Base-by-base conservation (phyloP, 2,329 filamentous ascomycete species). In the Paecilomyces sp. region DNA sequence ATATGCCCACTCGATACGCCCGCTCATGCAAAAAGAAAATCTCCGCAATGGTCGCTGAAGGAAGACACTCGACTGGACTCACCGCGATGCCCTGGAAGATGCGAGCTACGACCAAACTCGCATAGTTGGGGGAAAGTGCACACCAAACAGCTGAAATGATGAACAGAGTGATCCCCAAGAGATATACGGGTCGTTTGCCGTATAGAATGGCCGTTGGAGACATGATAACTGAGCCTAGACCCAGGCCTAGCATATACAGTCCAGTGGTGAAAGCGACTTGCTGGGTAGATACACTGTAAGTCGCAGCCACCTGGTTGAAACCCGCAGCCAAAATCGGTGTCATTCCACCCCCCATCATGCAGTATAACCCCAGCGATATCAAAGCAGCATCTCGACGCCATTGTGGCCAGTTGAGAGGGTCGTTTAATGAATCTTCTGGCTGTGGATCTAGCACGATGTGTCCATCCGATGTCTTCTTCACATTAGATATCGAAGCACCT, bases 1-100 rank as follows among this genome's bases (percentile, higher is more conserved):
- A 97, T 25, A 97, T 92, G 9, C 94, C 94, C 53, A 97, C 86
- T 3, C 93, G 88, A 71, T 92, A 97, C 0, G 93, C 93, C 62
- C 93, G 84, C 76, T 97, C 93, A 68, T 97, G 93, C 22, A 97
- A 80, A 70, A 96, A 97, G 79, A 92, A 97, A 61, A 97, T 97
- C 74, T 97, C 93, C 3, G 92, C 92, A 68, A 97, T 93, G 0
- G 92, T 96, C 15, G 93, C 92, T 3, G 91, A 96, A 0, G 93
- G 93, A 31, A 97, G 81, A 69, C 92, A 96, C 73, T 97, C 93
- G 8, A 96, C 91, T 0, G 92, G 91, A 64, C 90, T 94, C 55
- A 97, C 88, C 0, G 92, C 88, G 9, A 97, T 80, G 3, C 93
- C 94, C 73, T 95, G 91, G 62, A 97, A 88, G 55, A 97, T 86